A percentile compares a stretch with the other conserved stretches of the same genome.
These are phyloP conservation scores for Mastigamoeba balamuthi DNA, from an alignment of 78 protist species.

Conservation along the genomic window DNA sequence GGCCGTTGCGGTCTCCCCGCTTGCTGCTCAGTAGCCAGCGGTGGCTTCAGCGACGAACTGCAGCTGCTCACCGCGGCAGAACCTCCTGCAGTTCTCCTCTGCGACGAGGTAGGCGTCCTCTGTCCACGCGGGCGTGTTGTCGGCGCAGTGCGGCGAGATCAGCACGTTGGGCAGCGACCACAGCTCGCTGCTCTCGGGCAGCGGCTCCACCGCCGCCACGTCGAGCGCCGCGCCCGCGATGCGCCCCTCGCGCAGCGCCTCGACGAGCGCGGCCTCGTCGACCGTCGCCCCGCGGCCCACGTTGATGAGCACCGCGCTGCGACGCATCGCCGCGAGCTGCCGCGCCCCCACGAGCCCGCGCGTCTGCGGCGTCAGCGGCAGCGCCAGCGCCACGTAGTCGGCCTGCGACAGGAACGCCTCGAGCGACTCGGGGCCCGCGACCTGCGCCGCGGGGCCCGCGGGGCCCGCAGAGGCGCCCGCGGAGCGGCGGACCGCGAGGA, in stretches of 20 bases:
- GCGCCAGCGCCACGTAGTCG: neutral
- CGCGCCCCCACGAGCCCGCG: neutral
- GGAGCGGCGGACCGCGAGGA: too few species aligned
- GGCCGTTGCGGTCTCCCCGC: too few species aligned
- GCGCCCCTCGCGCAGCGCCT: neutral
- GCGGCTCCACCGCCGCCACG: conserved; percentile 21
- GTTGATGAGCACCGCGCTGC: conserved; percentile 10
- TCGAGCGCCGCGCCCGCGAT: conserved; percentile 33
- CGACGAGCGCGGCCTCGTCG: conserved; percentile 8
- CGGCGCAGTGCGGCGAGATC: neutral
- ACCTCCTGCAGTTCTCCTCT: too few species aligned
- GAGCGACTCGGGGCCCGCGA: too few species aligned
- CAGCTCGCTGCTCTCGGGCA: neutral
- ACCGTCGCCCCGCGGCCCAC: conserved; percentile 11
- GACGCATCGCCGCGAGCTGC: conserved; percentile 5
- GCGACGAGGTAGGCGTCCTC: too few species aligned
- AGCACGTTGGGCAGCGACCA: neutral
- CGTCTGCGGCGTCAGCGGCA: conserved; percentile 13
- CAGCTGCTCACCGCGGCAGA: too few species aligned
- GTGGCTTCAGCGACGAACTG: too few species aligned
- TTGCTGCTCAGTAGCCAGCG: too few species aligned
- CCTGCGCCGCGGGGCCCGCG: too few species aligned
- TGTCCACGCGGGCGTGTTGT: too few species aligned
- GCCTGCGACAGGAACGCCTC: neutral
- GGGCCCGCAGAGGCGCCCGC: too few species aligned